A percentile compares a stretch with the other conserved stretches of the same genome.
Evolutionary conservation across 2,329 filamentous ascomycete genomes (phyloP).

Genomic region (Parascedosporium putredinis): DNA sequence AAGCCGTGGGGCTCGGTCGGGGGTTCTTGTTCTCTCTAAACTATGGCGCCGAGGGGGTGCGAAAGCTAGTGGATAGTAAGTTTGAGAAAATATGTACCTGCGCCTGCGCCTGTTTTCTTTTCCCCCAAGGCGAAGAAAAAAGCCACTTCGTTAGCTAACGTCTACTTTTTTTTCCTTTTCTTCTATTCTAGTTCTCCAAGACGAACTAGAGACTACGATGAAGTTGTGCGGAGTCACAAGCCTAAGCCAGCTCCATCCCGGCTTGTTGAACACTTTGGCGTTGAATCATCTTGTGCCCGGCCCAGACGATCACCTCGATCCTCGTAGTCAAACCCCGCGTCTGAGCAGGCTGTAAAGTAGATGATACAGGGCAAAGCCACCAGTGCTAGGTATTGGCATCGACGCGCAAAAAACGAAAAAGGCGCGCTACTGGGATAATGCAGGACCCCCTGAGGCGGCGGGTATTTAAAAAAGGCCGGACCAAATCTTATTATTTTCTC

Average conservation of each 20-base stretch:
- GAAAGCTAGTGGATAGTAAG: conserved; percentile 41
- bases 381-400: too few relatives aligned
- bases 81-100: too few relatives aligned
- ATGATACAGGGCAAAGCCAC: too few relatives aligned
- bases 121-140: neutral
- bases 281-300: conserved; percentile 35
- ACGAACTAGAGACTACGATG: conserved; percentile 59
- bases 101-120: too few relatives aligned
- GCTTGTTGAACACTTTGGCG: conserved; percentile 45
- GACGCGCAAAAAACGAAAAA: too few relatives aligned
- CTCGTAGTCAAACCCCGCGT: neutral
- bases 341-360: neutral
- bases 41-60: conserved; percentile 49
- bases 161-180: neutral
- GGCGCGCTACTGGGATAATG: too few relatives aligned
- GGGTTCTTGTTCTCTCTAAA: conserved; percentile 49
- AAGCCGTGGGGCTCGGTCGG: conserved; percentile 51
- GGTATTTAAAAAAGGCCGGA: too few relatives aligned
- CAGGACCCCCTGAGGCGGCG: too few relatives aligned
- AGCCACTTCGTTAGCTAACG: too few relatives aligned
- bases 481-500: too few relatives aligned
- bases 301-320: conserved; percentile 24
- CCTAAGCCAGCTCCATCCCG: conserved; percentile 49
- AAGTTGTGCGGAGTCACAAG: conserved; percentile 53
- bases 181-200: conserved; percentile 26